Conservation (phyloP, 169 alveolate species). For the Neospora caninum region DNA sequence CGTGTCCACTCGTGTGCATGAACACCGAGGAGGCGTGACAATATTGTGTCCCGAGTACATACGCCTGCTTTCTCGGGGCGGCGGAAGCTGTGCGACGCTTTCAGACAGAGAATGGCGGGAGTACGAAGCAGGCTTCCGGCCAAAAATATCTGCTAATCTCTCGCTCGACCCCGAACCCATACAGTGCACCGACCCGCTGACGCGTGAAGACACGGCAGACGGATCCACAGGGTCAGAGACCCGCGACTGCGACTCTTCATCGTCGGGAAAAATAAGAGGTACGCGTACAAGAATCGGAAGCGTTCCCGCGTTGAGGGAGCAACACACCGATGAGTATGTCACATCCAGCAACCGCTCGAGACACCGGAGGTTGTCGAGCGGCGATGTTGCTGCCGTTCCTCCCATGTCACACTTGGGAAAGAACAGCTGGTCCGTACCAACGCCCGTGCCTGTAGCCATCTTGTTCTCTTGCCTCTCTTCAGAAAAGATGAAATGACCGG, state of each 20-base stretch:
- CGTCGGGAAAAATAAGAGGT: not conserved
- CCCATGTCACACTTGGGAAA: not conserved
- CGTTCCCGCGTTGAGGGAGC: constrained; percentile 60
- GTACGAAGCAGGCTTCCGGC: not conserved
- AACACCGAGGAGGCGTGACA: not conserved
- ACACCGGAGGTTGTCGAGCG: constrained; percentile 66
- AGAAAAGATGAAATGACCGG: not conserved
- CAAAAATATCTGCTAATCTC: constrained; percentile 4
- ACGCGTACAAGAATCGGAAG: not conserved
- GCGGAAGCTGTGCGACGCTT: not conserved
- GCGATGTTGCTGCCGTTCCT: constrained; percentile 21
- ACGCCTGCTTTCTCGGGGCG: not conserved
- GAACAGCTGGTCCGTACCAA: not conserved
- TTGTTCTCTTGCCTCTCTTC: not conserved
- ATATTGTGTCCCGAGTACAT: not conserved
- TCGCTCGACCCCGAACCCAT: not conserved
- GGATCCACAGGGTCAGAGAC: not conserved
- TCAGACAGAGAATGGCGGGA: not conserved
- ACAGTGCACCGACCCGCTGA: not conserved
- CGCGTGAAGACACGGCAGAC: not conserved
- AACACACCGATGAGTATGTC: constrained; percentile 63
- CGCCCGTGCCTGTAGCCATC: not conserved
- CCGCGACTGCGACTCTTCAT: not conserved
- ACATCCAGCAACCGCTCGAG: constrained; percentile 61
- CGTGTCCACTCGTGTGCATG: not conserved